A percentile compares a stretch with the other conserved stretches of the same genome.
Conservation (phyloP, 2,329 filamentous ascomycete genomes). For the Helotiales sp. region DNA sequence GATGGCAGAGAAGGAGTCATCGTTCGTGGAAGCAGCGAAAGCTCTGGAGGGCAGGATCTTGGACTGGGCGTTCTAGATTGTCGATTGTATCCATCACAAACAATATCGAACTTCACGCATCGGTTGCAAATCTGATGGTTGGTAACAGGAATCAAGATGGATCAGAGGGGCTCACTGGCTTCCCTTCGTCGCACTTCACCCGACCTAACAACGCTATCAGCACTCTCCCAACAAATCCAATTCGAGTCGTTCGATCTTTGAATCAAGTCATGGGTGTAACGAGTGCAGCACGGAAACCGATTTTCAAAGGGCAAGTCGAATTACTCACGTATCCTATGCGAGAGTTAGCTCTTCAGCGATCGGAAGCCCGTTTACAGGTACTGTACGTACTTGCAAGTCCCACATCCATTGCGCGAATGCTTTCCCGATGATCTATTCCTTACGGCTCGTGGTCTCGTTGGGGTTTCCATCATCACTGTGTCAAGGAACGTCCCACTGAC, state of each 20-base stretch:
- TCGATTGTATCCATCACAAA: conserved; percentile 24
- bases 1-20: background rate
- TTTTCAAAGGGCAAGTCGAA: no score
- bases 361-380: background rate
- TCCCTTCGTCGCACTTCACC: conserved; percentile 29
- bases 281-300: no score
- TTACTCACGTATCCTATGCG: conserved; percentile 17
- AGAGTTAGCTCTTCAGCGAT: background rate
- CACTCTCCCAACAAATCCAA: background rate
- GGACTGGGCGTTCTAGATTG: background rate
- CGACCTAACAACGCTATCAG: conserved; percentile 2
- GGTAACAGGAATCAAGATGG: background rate
- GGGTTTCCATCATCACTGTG: background rate
- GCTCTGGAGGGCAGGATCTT: background rate
- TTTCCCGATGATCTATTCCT: conserved; percentile 17
- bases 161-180: conserved; percentile 7
- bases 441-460: background rate
- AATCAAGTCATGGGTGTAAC: no score
- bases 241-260: no score
- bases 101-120: conserved; percentile 17
- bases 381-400: conserved; percentile 24
- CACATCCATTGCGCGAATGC: conserved; percentile 18
- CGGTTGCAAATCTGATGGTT: conserved; percentile 17
- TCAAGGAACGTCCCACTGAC: background rate
- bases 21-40: background rate